Evolutionary conservation across 192 early-diverging fungal genomes (phyloP).

Genomic region (Coemansia sp.): DNA sequence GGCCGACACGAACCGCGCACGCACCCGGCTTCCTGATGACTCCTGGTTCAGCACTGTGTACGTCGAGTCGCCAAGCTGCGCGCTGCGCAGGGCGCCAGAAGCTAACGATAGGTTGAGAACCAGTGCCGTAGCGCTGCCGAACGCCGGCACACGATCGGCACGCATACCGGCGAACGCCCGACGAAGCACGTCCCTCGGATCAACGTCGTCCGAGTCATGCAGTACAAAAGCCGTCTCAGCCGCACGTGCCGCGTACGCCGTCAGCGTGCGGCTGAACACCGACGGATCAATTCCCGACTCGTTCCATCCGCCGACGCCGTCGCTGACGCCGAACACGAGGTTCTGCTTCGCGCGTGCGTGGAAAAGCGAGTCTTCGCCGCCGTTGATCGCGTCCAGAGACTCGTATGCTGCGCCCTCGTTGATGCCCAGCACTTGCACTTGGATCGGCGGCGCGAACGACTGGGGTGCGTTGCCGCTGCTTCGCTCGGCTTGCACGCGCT

Average conservation of each 20-base stretch:
- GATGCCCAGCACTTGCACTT: constrained; percentile 41
- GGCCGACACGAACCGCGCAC: constrained; percentile 30
- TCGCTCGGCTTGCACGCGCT: constrained; percentile 17
- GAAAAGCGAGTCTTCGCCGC: constrained; percentile 51
- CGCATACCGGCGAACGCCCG: constrained; percentile 46
- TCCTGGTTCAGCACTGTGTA: constrained; percentile 24
- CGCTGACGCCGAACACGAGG: constrained; percentile 43
- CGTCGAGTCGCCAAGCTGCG: constrained; percentile 51
- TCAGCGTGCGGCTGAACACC: constrained; percentile 45
- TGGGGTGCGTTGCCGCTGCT: constrained; percentile 12
- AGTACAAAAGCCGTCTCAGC: constrained; percentile 29
- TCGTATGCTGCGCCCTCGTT: constrained; percentile 20
- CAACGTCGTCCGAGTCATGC: constrained; percentile 48
- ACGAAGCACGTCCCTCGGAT: constrained; percentile 45
- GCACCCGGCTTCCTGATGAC: constrained; percentile 1
- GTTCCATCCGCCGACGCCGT: constrained; percentile 54
- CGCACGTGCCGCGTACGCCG: constrained; percentile 32
- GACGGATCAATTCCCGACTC: constrained; percentile 50
- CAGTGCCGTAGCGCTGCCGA: constrained; percentile 43
- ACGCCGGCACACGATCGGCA: constrained; percentile 30
- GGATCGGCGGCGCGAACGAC: constrained; percentile 44
- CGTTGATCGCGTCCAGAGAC: constrained; percentile 41
- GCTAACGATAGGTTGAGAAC: constrained; percentile 36
- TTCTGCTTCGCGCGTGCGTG: constrained; percentile 44
- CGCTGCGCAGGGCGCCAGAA: constrained; percentile 22